Evolutionary conservation across 2,329 filamentous ascomycete genomes (phyloP).

Genomic region (Fusarium concolor): DNA sequence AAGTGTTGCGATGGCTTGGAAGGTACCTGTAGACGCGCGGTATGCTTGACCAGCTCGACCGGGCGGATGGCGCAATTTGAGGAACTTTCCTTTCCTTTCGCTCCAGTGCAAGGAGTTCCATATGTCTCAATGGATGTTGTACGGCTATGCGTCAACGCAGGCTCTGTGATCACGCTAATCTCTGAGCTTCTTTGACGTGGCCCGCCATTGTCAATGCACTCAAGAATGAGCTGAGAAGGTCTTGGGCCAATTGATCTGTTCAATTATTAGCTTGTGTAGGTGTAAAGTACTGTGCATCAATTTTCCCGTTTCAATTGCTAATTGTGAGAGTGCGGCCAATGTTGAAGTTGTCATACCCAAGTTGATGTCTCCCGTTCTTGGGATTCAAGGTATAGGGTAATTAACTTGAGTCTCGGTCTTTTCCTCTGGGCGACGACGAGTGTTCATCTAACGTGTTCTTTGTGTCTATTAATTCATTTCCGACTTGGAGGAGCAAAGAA

Average conservation of each 20-base stretch:
- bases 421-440: fast-evolving
- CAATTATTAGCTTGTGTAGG: fast-evolving
- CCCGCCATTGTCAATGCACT: background rate
- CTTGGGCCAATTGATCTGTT: fast-evolving
- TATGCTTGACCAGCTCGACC: background rate
- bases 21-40: background rate
- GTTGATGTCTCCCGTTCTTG: fast-evolving
- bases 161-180: background rate
- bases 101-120: too few relatives aligned
- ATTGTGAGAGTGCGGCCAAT: too few relatives aligned
- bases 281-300: too few relatives aligned
- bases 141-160: too few relatives aligned
- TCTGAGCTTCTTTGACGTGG: background rate
- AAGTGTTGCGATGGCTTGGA: background rate
- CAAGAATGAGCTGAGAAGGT: too few relatives aligned
- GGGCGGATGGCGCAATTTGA: background rate
- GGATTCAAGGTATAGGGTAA: background rate
- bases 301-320: fast-evolving
- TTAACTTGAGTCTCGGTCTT: too few relatives aligned
- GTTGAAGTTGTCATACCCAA: background rate
- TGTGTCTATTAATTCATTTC: fast-evolving
- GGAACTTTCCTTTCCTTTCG: background rate
- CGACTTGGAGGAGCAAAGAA: fast-evolving
- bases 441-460: background rate
- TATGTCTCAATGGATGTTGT: background rate